Evolutionary conservation across 139 green algal species (phyloP), one percentile per base, ranked within the genome.

Genomic region (Monoraphidium neglectum): DNA sequence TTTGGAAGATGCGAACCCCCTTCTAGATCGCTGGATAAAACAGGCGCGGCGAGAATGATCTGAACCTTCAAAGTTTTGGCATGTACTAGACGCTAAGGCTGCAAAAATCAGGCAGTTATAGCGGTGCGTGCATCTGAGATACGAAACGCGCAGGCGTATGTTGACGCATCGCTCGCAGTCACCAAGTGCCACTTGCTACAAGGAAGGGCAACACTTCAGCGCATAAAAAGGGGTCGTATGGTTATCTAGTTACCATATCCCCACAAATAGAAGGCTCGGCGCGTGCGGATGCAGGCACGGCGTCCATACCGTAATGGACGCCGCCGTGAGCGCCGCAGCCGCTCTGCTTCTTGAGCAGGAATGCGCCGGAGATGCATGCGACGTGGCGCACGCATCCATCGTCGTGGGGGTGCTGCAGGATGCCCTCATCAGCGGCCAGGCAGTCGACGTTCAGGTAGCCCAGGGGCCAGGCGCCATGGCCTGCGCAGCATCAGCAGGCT

Each of bases 351-450:
- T n/a, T n/a, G n/a, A n/a, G n/a, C n/a, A n/a, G n/a, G n/a, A n/a
- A n/a, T n/a, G n/a, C n/a, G n/a, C n/a, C n/a, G n/a, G n/a, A n/a
- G n/a, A n/a, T n/a, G n/a, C n/a, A n/a, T n/a, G 21, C 24, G n/a
- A 23, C 24, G 33, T 68, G 8, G 49, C 73, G 2, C 32, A 0
- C 4, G 35, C 63, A 18, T 73, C 62, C 8, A 61, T 73, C 13
- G n/a, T 72, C 24, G 18, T 79, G 35, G 73, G 73, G 28, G 13
- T 40, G 1, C 23, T 79, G 73, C 73, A 79, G 60, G 73, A 79
- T 12, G 2, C 33, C 8, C 63, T 79, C 26, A 46, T 79, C 24
- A 46, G 21, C 4, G 33, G 57, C 12, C 6, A 10, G 8, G 26
- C 10, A 8, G 10, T 65, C 57, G 43, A 51, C 12, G 57, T 60